Conservation (phyloP, 2,329 filamentous ascomycete genomes). For the Colletotrichum sp. region DNA sequence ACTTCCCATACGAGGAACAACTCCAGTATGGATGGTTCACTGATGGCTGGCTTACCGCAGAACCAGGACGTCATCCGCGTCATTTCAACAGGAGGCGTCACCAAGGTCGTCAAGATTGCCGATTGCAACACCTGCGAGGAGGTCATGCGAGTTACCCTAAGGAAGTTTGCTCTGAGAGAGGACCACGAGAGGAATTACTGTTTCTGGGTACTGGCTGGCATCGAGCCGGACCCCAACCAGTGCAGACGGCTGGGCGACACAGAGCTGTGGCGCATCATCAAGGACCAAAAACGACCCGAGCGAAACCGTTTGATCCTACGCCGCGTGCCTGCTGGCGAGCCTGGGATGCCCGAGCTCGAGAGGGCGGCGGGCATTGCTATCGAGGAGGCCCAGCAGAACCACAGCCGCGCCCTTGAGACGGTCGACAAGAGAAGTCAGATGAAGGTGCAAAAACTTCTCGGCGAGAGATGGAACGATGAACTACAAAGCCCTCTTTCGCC, state of each 20-base stretch:
- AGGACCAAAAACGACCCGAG: slow-evolving; percentile 83
- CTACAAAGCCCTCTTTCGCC: slow-evolving; percentile 88
- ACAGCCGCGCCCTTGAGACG: slow-evolving; percentile 65
- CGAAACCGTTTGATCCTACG: slow-evolving; percentile 88
- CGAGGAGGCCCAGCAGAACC: slow-evolving; percentile 81
- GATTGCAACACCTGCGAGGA: slow-evolving; percentile 92
- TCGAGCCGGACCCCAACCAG: slow-evolving; percentile 81
- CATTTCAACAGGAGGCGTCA: slow-evolving; percentile 89
- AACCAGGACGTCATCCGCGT: slow-evolving; percentile 91
- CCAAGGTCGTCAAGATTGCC: slow-evolving; percentile 92
- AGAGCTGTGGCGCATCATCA: slow-evolving; percentile 90
- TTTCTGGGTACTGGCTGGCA: slow-evolving; percentile 89
- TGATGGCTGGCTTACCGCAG: slow-evolving; percentile 83
- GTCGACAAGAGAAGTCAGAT: slow-evolving; percentile 80
- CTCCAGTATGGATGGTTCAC: slow-evolving; percentile 83
- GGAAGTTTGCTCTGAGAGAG: slow-evolving; percentile 87
- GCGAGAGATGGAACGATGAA: slow-evolving; percentile 82
- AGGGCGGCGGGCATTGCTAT: slow-evolving; percentile 87
- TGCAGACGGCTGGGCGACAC: slow-evolving; percentile 85
- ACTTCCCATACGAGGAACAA: slow-evolving; percentile 77
- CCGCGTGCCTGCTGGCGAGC: slow-evolving; percentile 91
- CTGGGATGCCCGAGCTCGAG: slow-evolving; percentile 84
- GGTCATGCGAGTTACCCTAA: slow-evolving; percentile 86
- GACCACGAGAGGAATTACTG: slow-evolving; percentile 95
- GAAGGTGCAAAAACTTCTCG: slow-evolving; percentile 88